Evolutionary conservation across 1,284 basidiomycete species (phyloP).

Genomic region (Naganishia sp.): DNA sequence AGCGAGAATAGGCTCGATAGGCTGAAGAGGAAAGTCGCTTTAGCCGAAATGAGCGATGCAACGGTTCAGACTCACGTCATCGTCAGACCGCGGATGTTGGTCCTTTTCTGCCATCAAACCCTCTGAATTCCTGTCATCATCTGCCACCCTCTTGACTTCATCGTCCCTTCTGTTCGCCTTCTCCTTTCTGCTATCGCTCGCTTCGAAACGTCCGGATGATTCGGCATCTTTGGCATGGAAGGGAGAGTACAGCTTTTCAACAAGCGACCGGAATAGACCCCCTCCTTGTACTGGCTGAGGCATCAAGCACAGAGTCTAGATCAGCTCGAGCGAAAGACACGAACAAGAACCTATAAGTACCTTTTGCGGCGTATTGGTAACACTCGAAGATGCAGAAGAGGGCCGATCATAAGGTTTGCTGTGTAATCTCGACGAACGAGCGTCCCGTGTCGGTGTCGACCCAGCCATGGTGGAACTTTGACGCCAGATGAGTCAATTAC

Average conservation of each 20-base stretch:
- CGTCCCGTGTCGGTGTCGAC: conserved; percentile 20
- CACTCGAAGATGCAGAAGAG: conserved; percentile 13
- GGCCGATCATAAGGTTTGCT: conserved; percentile 25
- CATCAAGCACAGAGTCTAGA: neutral
- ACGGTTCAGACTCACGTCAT: conserved; percentile 7
- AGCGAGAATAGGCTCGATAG: conserved; percentile 24
- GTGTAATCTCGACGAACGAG: conserved; percentile 9
- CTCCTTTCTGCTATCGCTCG: neutral
- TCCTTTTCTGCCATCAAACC: neutral
- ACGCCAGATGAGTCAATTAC: neutral
- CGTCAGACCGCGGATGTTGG: neutral
- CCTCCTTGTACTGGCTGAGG: conserved; percentile 6
- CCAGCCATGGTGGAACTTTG: neutral
- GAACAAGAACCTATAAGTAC: neutral
- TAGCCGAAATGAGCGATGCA: neutral
- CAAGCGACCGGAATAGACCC: conserved; percentile 18
- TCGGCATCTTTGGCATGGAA: conserved; percentile 4
- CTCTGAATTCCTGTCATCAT: neutral
- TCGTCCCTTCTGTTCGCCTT: neutral
- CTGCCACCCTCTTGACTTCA: neutral
- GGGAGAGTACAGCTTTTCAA: conserved; percentile 26
- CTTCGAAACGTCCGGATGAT: neutral
- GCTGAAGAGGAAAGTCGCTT: neutral
- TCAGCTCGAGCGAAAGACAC: neutral
- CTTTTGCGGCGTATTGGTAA: conserved; percentile 7